These are phyloP conservation scores for Oidium heveae DNA, from an alignment of 2,329 filamentous ascomycete species.

Conservation along the genomic window DNA sequence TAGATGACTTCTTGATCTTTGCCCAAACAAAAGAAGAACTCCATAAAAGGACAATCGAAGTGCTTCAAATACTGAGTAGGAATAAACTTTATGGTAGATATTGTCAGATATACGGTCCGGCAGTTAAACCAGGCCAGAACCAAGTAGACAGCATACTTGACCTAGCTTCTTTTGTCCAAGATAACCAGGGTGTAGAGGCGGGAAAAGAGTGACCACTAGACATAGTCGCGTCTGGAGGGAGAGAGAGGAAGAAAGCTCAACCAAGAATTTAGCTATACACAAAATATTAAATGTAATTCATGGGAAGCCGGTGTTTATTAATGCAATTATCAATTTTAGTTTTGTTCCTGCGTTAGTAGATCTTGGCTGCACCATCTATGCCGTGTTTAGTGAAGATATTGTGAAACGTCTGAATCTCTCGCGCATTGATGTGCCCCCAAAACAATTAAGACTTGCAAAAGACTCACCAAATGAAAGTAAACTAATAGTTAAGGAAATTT, in stretches of 20 bases:
- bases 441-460: background rate
- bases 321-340: background rate
- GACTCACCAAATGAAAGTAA: background rate
- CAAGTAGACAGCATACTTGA: background rate
- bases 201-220: background rate
- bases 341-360: background rate
- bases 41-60: too few relatives aligned
- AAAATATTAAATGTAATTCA: background rate
- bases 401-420: background rate
- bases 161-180: background rate
- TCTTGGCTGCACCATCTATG: background rate
- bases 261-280: background rate
- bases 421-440: background rate
- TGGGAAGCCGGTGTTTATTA: background rate
- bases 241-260: background rate
- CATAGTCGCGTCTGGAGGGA: background rate
- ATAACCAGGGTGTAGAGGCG: background rate
- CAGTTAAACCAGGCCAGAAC: background rate
- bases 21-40: too few relatives aligned
- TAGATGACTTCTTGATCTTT: too few relatives aligned
- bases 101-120: background rate
- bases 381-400: background rate
- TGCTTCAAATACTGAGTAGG: too few relatives aligned
- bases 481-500: background rate
- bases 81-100: too few relatives aligned